A percentile compares a stretch with the other conserved stretches of the same genome.
phyloP scores from a whole-genome alignment of 371 early-diverging fungal species.

The Apophysomyces sp. region DNA sequence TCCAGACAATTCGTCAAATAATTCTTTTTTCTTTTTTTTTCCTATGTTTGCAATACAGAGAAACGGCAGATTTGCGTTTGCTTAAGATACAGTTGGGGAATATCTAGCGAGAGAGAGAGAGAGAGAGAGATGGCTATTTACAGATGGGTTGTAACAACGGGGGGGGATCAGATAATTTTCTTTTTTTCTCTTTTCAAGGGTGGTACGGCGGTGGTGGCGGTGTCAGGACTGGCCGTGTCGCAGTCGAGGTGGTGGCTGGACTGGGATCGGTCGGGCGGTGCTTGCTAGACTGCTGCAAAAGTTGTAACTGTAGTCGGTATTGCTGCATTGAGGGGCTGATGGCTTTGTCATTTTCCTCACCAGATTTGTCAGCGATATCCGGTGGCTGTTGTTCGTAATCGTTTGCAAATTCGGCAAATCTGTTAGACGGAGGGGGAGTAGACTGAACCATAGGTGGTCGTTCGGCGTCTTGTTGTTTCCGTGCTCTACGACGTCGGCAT shows the following conservation, averaged over 20 bases:
- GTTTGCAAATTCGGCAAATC: not conserved
- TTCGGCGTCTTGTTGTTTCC: not conserved
- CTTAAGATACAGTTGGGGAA: no score
- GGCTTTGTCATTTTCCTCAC: not conserved
- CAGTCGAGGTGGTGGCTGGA: not conserved
- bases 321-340: constrained; percentile 16
- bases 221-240: not conserved
- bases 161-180: not conserved
- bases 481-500: constrained; percentile 19
- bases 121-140: not conserved
- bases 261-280: not conserved
- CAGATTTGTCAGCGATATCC: not conserved
- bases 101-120: no score
- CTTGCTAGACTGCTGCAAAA: constrained; percentile 6
- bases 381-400: not conserved
- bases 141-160: not conserved
- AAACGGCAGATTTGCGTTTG: no score
- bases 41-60: no score
- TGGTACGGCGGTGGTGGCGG: not conserved
- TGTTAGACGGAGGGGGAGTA: not conserved
- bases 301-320: constrained; percentile 10
- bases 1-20: no score
- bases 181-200: not conserved
- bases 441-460: not conserved
- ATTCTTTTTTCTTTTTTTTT: no score